Evolutionary conservation across 345 rosid genomes (phyloP), one percentile per base, ranked within the genome.

Genomic region (Excoecaria agallocha): DNA sequence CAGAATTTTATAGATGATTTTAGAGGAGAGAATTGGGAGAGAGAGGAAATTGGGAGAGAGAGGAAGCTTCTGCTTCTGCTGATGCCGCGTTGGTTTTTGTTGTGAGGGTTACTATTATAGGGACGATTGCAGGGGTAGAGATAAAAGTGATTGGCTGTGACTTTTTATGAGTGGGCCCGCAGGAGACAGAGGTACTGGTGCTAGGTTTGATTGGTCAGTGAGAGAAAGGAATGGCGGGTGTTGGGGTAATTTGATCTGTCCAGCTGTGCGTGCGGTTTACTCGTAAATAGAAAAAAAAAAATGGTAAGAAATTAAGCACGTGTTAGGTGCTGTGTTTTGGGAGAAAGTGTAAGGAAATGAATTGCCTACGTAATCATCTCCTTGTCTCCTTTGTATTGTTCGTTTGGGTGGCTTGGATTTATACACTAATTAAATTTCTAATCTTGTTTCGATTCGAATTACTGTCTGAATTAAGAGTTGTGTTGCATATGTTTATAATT

Each of bases 41-140:
- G 70, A 46, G 35, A 76, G 48, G 69, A 75, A 73, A 50, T 48
- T 62, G 76, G 50, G 50, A 66, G 55, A 30, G 70, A 46, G 35
- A 76, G 48, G 69, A 75, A 73, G 83, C 78, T 84, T 84, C 80
- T 57, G 76, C 71, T 77, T 76, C 37, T 63, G 74, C 75, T 77
- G 76, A 46, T 67, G 79, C 74, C 13, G 54, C 76, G 38, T 70
- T 45, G n/a, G 58, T 61, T 60, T 61, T 45, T n/a, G 38, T 13
- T 8, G 7, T 63, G n/a, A 22, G 72, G 39, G 15, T 30, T 19
- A 39, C 12, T 37, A 37, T 20, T 64, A 49, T 39, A 52, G 45
- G 5, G 39, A 12, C 1, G 66, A 41, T 74, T 11, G 30, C 1
- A 30, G 56, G 16, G 22, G 38, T 25, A 11, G 35, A 52, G 80